These are phyloP conservation scores for Chlamydomonas reinhardtii DNA, from an alignment of 163 green algal species.

Conservation along the genomic window DNA sequence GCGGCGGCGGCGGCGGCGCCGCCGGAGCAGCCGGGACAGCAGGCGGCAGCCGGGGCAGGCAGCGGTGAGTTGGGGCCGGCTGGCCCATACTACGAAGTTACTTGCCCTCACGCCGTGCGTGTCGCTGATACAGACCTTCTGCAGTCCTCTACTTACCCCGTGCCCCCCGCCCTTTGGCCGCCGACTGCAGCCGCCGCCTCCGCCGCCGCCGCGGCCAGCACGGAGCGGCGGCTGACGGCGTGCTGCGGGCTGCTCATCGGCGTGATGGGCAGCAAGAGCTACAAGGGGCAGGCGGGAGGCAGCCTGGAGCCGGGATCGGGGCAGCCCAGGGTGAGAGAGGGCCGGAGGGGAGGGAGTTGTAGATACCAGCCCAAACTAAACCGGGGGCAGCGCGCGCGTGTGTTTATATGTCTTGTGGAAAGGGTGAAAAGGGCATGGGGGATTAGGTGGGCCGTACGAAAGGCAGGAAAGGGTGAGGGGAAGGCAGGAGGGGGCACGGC, in stretches of 20 bases:
- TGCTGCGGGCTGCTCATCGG: conserved; percentile 43
- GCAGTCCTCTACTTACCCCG: no score
- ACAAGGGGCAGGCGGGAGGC: conserved; percentile 36
- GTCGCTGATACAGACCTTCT: no score
- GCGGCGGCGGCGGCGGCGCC: conserved; percentile 60
- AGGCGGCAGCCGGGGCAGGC: neutral
- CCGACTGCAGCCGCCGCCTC: neutral
- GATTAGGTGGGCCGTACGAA: no score
- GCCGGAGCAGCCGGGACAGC: conserved; percentile 39
- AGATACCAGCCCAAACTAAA: no score
- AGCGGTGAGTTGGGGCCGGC: neutral
- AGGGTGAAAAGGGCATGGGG: no score
- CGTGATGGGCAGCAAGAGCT: conserved; percentile 50
- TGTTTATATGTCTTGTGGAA: neutral
- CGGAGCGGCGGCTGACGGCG: conserved; percentile 24
- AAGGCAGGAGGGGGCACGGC: no score
- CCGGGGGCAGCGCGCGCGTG: neutral
- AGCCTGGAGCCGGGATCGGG: conserved; percentile 22
- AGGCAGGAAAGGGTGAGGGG: no score
- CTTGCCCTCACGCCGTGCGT: no score
- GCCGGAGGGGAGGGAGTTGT: conserved; percentile 42
- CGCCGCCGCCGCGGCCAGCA: neutral
- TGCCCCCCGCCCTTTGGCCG: no score
- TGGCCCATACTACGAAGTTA: no score
- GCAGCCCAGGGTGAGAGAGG: conserved; percentile 16